Evolutionary conservation across 2,329 filamentous ascomycete genomes (phyloP), one percentile per base, ranked within the genome.

Genomic region (Chaetomium globosum): DNA sequence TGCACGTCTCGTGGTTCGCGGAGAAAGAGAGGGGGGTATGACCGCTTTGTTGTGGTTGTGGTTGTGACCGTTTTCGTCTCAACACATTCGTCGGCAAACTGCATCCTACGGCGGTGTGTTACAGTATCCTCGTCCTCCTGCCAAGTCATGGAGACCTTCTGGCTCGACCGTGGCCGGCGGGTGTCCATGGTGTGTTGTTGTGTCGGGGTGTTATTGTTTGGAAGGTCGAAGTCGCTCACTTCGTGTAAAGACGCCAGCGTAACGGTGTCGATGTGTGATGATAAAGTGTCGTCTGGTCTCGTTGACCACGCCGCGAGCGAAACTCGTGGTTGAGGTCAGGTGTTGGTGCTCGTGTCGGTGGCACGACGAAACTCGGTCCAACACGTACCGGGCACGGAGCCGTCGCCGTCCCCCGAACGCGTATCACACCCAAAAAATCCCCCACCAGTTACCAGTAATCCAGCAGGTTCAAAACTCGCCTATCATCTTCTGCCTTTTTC

Each of bases 21-120:
- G 70, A 97, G 87, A 63, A 91, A 82, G 65, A 97, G 82, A n/a
- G 92, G 92, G 55, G 94, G 93, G 70, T 95, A 96, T 77, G 78
- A 92, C 83, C 76, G 88, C 69, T 92, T 91, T 1, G 93, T 96
- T 0, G 92, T 96, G 0, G 93, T 97, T 0, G 93, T 97, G 0
- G 94, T 97, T 1, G 93, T 97, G 68, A 97, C 87, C 12, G 85
- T 89, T 75, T 86, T 88, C 19, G 86, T 89, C 77, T 89, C 87
- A 73, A 89, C 84, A 70, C 85, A 88, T 72, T 89, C 86, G 55
- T 89, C 79, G 68, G 86, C 83, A 70, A 88, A 83, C 71, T 85
- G 83, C 61, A 81, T 69, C 64, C 68, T 62, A 4, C 66, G 67
- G 21, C 69, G 69, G 21, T 69, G 65, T 7, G 70, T 63, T 3